Evolutionary conservation across 257 asterid genomes (phyloP), one percentile per base, ranked within the genome.

Genomic region (Jasminum sambac): DNA sequence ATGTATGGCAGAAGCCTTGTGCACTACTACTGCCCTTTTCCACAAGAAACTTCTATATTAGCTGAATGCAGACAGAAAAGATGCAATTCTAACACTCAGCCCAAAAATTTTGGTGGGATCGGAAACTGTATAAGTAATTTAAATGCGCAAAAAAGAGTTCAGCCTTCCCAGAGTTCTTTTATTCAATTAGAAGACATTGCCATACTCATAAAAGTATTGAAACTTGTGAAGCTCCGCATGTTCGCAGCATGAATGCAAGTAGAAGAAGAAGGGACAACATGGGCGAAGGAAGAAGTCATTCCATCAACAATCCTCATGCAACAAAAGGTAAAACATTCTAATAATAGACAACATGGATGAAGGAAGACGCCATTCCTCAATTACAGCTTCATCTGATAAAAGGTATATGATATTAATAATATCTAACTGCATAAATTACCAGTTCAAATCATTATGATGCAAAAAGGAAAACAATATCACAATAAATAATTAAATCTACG

Each of bases 281-380:
- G 68, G 52, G 55, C 37, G 64, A 43, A 21, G 62, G 19, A 65
- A 60, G 73, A 69, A 64, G 59, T 60, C 55, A 65, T 64, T 39
- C 68, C 66, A 68, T 37, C 68, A 37, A 38, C 48, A 68, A 37
- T n/a, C 64, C 63, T 66, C 26, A 72, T 48, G 25, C 17, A 30
- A 41, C 12, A 40, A 11, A 26, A 24, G 23, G 57, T 30, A 59
- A 50, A 24, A 41, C 17, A 77, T 59, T 19, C 26, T 48, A 43
- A 57, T 16, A 69, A 36, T 40, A 13, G 8, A 71, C 67, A 30
- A 30, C 11, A 1, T 0, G 57, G 57, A 46, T 0, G 11, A 46
- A 16, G 57, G 19, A 46, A 46, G 52, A 46, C 16, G 14, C 4
- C 21, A 46, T 16, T 46, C 57, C 57, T 16, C 57, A 16, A 46